Percentiles rank a stretch among this genome's conserved stretches.
These are phyloP conservation scores for Tuber brumale DNA, from an alignment of 495 filamentous ascomycete genomes.

Conservation along the genomic window DNA sequence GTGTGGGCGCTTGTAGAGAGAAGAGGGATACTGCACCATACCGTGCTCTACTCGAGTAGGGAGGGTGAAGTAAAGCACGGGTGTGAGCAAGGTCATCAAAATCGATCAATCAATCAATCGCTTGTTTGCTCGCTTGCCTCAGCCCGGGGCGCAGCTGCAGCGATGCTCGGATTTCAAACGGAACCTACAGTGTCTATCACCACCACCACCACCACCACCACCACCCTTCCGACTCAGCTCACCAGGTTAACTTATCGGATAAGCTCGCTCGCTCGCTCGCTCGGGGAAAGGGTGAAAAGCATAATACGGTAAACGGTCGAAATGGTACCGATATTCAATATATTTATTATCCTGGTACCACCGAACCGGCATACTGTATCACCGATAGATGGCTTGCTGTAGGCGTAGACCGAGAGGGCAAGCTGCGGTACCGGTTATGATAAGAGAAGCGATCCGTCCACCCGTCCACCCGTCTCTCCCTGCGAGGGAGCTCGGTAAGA, in stretches of 20 bases:
- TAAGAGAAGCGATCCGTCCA: neutral
- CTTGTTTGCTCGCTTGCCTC: neutral
- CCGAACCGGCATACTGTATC: too few species aligned
- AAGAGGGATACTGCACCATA: too few species aligned
- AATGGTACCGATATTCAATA: neutral
- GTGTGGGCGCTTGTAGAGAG: neutral
- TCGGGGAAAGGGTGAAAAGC: neutral
- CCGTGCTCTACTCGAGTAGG: too few species aligned
- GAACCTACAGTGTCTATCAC: neutral
- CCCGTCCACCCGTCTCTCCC: neutral
- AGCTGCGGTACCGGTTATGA: neutral
- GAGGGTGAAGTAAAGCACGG: neutral
- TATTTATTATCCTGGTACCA: too few species aligned
- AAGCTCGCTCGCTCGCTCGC: neutral
- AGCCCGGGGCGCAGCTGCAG: neutral
- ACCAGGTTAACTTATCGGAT: neutral
- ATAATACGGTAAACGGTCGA: neutral
- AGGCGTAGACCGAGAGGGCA: neutral
- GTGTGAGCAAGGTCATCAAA: neutral
- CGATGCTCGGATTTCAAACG: neutral
- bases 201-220: neutral
- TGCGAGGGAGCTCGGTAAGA: neutral
- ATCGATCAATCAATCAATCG: neutral
- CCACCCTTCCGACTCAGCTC: neutral
- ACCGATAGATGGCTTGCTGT: neutral